Base-by-base conservation (phyloP, 2,329 filamentous ascomycete species). In the Sporothrix brunneoviolacea region DNA sequence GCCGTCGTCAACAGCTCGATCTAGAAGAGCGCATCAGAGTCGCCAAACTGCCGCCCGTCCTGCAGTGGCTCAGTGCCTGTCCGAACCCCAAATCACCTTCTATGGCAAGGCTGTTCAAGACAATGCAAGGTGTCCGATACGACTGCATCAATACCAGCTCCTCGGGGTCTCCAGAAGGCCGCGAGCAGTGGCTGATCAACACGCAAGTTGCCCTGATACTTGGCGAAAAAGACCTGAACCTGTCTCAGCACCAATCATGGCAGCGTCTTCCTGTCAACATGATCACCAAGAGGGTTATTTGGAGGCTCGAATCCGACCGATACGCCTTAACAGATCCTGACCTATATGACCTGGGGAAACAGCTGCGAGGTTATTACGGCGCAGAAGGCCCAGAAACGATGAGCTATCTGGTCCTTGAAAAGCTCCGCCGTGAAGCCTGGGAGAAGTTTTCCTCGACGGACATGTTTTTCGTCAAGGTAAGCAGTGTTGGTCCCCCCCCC, bases 381-480 rank as follows among this genome's bases (percentile, higher is more conserved):
- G 66, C 63, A 8, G 66, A 71, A 36, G 68, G 75, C 35, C 74
- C 76, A 2, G 64, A 64, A 12, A 62, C 60, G 5, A 60, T 80
- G 62, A 62, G 65, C 48, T 72, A 72, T 52, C 62, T 65, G 41
- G 66, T 63, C 12, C 69, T 70, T 33, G 69, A 76, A 55, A 65
- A 65, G 50, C 70, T 81, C 32, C 73, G 71, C 42, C 61, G 65
- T 24, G 72, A 75, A 38, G 75, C 77, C 13, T 72, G 71, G 65
- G 69, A 76, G 50, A 71, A 70, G 57, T 82, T 83, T 62, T 64
- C 72, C 53, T 71, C 72, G 16, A 75, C 77, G 60, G 76, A 84
- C 57, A 73, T 84, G 72, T 85, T 84, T 62, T 84, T 84, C 59
- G 76, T 85, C 55, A 84, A 82, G 71, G 79, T 83, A 65, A 35